Conservation (phyloP, 345 rosid species). For the Kernera saxatilis region DNA sequence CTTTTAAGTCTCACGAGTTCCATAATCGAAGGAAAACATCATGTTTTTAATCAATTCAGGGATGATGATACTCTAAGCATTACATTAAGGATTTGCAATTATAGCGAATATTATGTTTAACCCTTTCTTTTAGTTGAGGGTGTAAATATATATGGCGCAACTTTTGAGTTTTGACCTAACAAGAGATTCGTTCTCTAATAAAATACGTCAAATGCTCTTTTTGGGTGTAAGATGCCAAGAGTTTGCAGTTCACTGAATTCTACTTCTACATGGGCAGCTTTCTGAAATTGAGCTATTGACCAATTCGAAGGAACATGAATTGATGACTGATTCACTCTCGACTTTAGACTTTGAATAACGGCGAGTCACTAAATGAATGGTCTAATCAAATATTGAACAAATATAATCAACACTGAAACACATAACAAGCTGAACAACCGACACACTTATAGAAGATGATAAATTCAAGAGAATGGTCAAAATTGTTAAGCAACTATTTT, state of each 20-base stretch:
- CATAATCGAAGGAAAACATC: neutral
- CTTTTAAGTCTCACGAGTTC: neutral
- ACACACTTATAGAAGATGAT: neutral
- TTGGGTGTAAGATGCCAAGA: neutral
- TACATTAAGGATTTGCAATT: neutral
- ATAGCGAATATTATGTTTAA: neutral
- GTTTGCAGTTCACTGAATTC: neutral
- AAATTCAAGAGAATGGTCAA: no score
- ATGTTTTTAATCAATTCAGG: neutral
- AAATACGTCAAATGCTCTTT: neutral
- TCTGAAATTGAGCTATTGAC: neutral
- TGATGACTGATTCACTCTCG: no score
- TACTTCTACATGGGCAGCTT: neutral
- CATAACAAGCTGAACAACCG: neutral
- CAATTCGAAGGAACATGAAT: neutral
- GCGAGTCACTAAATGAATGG: neutral
- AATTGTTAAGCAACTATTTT: no score
- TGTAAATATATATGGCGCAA: neutral
- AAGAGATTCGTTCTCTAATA: neutral
- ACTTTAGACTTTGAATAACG: neutral
- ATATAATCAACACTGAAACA: neutral
- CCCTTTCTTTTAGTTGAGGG: neutral
- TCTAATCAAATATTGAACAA: neutral
- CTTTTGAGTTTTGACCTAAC: conserved; percentile 4
- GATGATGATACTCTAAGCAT: neutral